phyloP scores from a whole-genome alignment of 331 rosid genomes.

The Rhamnella rubrinervis region DNA sequence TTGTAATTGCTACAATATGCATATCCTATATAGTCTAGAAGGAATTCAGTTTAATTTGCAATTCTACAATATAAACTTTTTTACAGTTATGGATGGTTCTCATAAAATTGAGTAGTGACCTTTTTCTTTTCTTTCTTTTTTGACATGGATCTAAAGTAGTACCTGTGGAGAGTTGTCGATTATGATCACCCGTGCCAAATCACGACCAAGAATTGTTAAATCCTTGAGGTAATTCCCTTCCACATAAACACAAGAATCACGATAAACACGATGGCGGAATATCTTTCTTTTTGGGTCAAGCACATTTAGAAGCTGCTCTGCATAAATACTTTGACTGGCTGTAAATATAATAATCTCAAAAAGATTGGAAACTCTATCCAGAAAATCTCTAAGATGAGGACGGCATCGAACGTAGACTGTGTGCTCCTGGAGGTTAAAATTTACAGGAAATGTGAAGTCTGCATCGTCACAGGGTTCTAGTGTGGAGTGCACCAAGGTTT shows the following conservation, averaged over 20 bases:
- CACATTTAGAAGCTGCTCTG: constrained; percentile 95
- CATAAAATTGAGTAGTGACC: too few relatives aligned
- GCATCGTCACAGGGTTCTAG: constrained; percentile 93
- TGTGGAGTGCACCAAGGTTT: constrained; percentile 95
- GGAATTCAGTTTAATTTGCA: too few relatives aligned
- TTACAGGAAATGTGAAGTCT: constrained; percentile 89
- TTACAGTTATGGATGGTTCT: too few relatives aligned
- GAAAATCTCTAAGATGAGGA: constrained; percentile 87
- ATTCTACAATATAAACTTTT: too few relatives aligned
- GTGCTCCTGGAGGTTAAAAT: constrained; percentile 84
- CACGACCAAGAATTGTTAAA: constrained; percentile 94
- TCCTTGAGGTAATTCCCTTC: constrained; percentile 97
- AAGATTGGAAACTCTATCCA: constrained; percentile 58
- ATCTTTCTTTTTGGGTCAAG: constrained; percentile 95
- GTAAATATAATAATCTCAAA: constrained; percentile 96
- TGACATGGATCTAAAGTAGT: neutral
- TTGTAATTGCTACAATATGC: neutral
- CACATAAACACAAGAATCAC: constrained; percentile 95
- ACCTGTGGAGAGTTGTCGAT: constrained; percentile 99
- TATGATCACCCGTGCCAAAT: constrained; percentile 77
- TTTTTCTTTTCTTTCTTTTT: neutral
- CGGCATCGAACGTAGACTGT: constrained; percentile 95
- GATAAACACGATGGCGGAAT: constrained; percentile 91
- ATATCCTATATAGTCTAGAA: too few relatives aligned
- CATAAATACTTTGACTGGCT: constrained; percentile 98